These are phyloP conservation scores for Claviceps spartinae DNA, from an alignment of 2,329 filamentous ascomycete genomes.

Conservation along the genomic window DNA sequence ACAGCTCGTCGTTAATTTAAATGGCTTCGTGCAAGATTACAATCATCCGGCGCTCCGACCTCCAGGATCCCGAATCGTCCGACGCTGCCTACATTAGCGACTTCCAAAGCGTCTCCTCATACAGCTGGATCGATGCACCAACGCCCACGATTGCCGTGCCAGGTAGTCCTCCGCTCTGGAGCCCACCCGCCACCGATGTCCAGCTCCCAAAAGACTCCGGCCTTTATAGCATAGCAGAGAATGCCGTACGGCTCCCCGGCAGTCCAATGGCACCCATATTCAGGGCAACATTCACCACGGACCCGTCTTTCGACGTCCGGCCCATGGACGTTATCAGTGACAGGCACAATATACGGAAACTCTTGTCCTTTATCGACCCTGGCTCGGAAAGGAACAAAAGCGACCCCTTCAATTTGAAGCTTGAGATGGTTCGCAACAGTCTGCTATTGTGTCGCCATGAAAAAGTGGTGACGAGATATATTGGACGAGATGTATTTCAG, in stretches of 20 bases:
- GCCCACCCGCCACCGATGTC: slow-evolving; percentile 12
- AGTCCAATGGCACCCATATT: slow-evolving; percentile 34
- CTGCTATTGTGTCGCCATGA: slow-evolving; percentile 25
- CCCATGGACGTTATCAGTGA: slow-evolving; percentile 29
- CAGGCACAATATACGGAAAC: slow-evolving; percentile 34
- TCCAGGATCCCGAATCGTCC: neutral
- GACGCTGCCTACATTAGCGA: slow-evolving; percentile 18
- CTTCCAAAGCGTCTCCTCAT: slow-evolving; percentile 30
- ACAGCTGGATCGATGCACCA: slow-evolving; percentile 32
- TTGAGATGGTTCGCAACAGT: slow-evolving; percentile 25
- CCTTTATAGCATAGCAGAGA: slow-evolving; percentile 28
- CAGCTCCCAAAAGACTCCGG: slow-evolving; percentile 25
- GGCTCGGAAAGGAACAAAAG: slow-evolving; percentile 10
- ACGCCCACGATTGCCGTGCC: slow-evolving; percentile 31
- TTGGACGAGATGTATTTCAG: slow-evolving; percentile 22
- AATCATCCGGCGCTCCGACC: neutral
- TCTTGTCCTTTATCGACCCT: slow-evolving; percentile 28
- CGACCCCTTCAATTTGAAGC: slow-evolving; percentile 26
- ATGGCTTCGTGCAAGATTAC: neutral
- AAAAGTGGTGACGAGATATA: slow-evolving; percentile 13
- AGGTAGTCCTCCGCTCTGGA: slow-evolving; percentile 24
- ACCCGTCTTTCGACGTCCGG: slow-evolving; percentile 26
- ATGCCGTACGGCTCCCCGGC: slow-evolving; percentile 28
- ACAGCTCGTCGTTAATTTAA: neutral
- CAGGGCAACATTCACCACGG: slow-evolving; percentile 23